These are phyloP conservation scores for Ophiostoma pallidulum DNA, from an alignment of 2,329 filamentous ascomycete genomes.

Conservation along the genomic window DNA sequence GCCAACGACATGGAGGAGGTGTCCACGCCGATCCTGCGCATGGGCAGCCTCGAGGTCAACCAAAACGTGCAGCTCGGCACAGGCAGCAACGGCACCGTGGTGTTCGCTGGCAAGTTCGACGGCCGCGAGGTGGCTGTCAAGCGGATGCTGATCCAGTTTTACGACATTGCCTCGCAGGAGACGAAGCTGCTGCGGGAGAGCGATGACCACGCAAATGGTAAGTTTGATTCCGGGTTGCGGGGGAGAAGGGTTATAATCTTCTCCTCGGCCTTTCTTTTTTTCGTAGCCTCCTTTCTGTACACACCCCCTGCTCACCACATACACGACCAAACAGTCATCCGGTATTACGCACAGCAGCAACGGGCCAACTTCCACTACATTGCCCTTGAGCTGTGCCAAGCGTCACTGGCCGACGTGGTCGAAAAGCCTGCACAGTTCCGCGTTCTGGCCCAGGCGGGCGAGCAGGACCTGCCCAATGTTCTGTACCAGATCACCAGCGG, in stretches of 20 bases:
- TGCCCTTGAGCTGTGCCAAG: conserved; percentile 85
- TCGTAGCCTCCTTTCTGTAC: too few relatives aligned
- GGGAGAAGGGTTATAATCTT: too few relatives aligned
- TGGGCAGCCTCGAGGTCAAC: conserved; percentile 56
- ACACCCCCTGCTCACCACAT: too few relatives aligned
- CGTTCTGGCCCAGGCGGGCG: conserved; percentile 61
- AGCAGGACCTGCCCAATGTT: conserved; percentile 66
- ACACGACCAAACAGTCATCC: too few relatives aligned
- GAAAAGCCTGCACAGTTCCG: conserved; percentile 61
- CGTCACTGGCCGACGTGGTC: conserved; percentile 84
- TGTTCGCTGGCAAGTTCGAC: conserved; percentile 91
- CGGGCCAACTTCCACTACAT: conserved; percentile 92
- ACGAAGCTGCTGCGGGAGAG: conserved; percentile 84
- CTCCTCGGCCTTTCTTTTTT: too few relatives aligned
- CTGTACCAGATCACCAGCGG: conserved; percentile 86
- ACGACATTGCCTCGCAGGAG: conserved; percentile 89
- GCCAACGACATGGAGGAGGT: conserved; percentile 49
- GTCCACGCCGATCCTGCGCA: conserved; percentile 48
- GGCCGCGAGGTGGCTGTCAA: conserved; percentile 91
- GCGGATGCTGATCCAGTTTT: conserved; percentile 92
- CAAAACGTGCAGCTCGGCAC: conserved; percentile 57
- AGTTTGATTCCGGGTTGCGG: too few relatives aligned
- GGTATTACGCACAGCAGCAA: conserved; percentile 87
- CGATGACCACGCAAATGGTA: conserved; percentile 76
- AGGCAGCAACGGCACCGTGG: conserved; percentile 93